Conservation (phyloP, 1,284 basidiomycete species). For the Puccinia horiana region DNA sequence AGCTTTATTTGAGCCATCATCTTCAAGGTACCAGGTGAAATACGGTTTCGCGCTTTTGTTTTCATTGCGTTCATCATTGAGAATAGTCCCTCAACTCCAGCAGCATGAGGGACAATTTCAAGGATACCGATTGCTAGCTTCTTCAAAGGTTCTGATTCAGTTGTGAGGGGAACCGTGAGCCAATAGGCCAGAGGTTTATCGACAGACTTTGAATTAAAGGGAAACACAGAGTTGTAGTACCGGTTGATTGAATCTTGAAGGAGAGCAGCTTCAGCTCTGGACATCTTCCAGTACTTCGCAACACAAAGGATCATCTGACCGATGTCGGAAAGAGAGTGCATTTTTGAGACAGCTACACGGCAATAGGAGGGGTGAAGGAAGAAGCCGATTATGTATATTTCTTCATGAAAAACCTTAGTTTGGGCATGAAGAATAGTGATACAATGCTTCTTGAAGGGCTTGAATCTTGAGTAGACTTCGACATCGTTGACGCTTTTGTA, state of each 20-base stretch:
- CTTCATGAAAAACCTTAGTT: constrained; percentile 3
- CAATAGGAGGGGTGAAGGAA: constrained; percentile 12
- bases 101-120: no score
- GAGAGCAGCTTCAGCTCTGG: neutral
- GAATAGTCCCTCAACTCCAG: no score
- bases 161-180: neutral
- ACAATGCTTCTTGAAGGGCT: constrained; percentile 11
- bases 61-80: no score
- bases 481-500: neutral
- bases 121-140: constrained; percentile 12
- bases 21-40: neutral
- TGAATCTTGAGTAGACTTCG: neutral
- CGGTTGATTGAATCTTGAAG: neutral
- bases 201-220: neutral
- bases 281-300: constrained; percentile 18
- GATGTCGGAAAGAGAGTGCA: neutral
- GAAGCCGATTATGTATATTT: constrained; percentile 12
- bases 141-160: neutral
- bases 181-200: neutral
- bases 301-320: neutral
- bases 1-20: neutral
- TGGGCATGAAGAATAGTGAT: neutral
- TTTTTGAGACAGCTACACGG: constrained; percentile 7
- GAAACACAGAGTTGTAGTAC: neutral
- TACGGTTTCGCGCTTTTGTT: no score